Percentiles rank a stretch among this genome's conserved stretches.
These are phyloP conservation scores for Artemisia argyi DNA, from an alignment of 129 eudicot genomes.

Conservation along the genomic window DNA sequence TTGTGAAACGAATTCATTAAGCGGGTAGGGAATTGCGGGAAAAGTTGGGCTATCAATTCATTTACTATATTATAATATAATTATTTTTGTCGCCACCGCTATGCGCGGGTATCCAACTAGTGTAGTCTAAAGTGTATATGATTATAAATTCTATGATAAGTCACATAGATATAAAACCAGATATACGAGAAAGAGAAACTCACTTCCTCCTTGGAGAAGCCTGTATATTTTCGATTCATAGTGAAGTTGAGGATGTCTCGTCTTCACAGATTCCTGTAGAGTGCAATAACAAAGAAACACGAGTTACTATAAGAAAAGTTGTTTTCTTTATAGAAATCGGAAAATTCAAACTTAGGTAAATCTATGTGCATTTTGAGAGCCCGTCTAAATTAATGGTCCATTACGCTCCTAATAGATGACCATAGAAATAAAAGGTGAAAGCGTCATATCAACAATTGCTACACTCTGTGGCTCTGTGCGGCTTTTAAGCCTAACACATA, in stretches of 20 bases:
- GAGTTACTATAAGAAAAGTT: not conserved
- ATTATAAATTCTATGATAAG: not conserved
- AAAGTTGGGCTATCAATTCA: too few relatives aligned
- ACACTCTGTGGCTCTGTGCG: too few relatives aligned
- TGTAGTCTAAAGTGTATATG: not conserved
- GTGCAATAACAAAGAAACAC: conserved; percentile 2
- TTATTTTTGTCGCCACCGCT: too few relatives aligned
- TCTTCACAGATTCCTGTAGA: conserved; percentile 67
- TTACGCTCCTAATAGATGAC: not conserved
- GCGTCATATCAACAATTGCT: too few relatives aligned
- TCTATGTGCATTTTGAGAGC: not conserved
- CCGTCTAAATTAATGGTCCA: not conserved
- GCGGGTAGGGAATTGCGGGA: too few relatives aligned
- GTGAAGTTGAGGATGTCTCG: conserved; percentile 87
- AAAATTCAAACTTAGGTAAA: not conserved
- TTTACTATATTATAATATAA: too few relatives aligned
- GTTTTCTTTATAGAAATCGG: not conserved
- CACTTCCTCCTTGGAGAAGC: conserved; percentile 94
- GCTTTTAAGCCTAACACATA: too few relatives aligned
- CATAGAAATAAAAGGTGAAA: not conserved
- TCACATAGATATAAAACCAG: not conserved
- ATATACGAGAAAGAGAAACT: conserved; percentile 29
- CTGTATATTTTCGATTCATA: conserved; percentile 80
- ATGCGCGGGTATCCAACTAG: too few relatives aligned
- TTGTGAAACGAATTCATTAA: too few relatives aligned